A percentile compares a stretch with the other conserved stretches of the same genome.
Conservation (phyloP, 306 rosid genomes). For the Begonia fuchsioides region DNA sequence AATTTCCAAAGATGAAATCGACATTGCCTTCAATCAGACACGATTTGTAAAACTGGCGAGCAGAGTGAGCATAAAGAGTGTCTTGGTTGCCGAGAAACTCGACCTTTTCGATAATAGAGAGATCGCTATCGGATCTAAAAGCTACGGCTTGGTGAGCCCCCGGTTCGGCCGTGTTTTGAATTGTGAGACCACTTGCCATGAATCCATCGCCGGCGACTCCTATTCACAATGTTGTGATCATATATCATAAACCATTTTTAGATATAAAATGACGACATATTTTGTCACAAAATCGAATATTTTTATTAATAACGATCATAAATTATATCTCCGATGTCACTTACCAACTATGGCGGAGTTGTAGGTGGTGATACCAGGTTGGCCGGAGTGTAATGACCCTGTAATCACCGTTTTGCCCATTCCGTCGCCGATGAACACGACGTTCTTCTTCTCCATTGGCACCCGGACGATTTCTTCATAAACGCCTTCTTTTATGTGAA, state of each 20-base stretch:
- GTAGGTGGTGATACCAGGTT: conserved; percentile 45
- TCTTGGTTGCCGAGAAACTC: conserved; percentile 84
- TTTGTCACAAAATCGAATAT: too few species aligned
- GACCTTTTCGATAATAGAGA: conserved; percentile 42
- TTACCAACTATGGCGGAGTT: conserved; percentile 64
- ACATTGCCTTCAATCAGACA: conserved; percentile 69
- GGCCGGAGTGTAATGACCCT: conserved; percentile 42
- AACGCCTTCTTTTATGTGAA: conserved; percentile 50
- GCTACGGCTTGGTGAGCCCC: conserved; percentile 97
- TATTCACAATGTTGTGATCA: conserved; percentile 8
- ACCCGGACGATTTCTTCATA: conserved; percentile 71
- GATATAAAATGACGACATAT: too few species aligned
- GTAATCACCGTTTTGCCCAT: conserved; percentile 70
- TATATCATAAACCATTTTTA: too few species aligned
- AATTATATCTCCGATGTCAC: background rate
- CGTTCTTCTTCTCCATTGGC: conserved; percentile 43
- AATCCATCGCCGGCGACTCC: conserved; percentile 86
- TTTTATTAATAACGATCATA: background rate
- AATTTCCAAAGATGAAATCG: conserved; percentile 80
- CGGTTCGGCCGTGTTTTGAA: conserved; percentile 73
- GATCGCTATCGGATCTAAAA: conserved; percentile 71
- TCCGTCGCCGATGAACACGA: conserved; percentile 71
- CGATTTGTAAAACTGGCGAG: conserved; percentile 68
- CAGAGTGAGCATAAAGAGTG: conserved; percentile 72
- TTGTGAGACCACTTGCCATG: conserved; percentile 68